phyloP scores from a whole-genome alignment of 208 protist species.

The Vickermania spadyakhi region DNA sequence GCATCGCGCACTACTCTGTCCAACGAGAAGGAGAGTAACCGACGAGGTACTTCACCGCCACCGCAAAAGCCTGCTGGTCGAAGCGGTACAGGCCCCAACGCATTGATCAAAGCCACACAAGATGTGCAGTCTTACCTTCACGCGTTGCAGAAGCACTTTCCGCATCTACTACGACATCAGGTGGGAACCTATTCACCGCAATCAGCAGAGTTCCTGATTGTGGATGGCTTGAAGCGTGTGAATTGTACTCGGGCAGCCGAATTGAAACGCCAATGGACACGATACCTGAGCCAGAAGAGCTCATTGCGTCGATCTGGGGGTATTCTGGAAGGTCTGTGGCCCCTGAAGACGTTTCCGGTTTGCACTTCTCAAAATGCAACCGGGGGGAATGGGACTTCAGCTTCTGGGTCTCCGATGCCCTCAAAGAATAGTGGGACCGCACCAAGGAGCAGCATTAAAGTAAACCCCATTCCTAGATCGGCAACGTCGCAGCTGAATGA shows the following conservation, averaged over 20 bases:
- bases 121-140: background rate
- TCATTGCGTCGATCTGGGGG: background rate
- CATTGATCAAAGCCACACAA: background rate
- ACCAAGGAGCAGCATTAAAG: too few relatives aligned
- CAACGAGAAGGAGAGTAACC: background rate
- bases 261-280: background rate
- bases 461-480: too few relatives aligned
- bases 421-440: too few relatives aligned
- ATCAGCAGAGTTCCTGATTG: background rate
- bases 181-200: background rate
- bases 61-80: too few relatives aligned
- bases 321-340: background rate
- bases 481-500: too few relatives aligned
- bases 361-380: too few relatives aligned
- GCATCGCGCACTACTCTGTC: background rate
- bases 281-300: background rate
- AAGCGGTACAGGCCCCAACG: background rate
- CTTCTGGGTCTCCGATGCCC: too few relatives aligned
- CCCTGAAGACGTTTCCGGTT: too few relatives aligned
- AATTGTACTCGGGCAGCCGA: background rate
- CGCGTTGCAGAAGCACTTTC: background rate
- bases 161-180: background rate
- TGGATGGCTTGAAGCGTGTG: background rate
- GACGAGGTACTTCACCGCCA: background rate
- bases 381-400: too few relatives aligned